Conservation (phyloP, 2,329 filamentous ascomycete genomes). For the Lachnellula arida region DNA sequence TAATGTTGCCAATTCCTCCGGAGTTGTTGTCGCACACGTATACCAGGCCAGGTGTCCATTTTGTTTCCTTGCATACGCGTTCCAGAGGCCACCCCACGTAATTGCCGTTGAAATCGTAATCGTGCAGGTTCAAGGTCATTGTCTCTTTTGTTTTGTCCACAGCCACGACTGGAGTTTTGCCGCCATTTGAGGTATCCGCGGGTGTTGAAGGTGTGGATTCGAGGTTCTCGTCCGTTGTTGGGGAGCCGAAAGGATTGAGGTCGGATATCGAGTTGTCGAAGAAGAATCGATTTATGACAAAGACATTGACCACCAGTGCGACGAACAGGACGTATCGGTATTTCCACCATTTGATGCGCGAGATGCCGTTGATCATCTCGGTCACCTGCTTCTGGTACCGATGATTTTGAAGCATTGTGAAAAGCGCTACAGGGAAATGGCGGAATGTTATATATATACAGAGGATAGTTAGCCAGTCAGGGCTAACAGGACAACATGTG, state of each 20-base stretch:
- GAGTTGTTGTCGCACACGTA: conserved; percentile 48
- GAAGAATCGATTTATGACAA: conserved; percentile 25
- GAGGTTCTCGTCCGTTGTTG: neutral
- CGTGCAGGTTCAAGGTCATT: conserved; percentile 17
- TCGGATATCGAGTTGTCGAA: conserved; percentile 15
- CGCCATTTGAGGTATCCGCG: neutral
- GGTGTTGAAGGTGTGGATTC: neutral
- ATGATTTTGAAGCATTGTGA: neutral
- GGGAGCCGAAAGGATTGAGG: conserved; percentile 11
- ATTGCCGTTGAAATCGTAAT: conserved; percentile 37
- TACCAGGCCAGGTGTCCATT: conserved; percentile 39
- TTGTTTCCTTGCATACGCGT: conserved; percentile 40
- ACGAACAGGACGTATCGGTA: conserved; percentile 22
- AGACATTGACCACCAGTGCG: conserved; percentile 18
- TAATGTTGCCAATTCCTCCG: conserved; percentile 47
- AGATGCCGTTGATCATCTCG: conserved; percentile 22
- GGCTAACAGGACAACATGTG: too few species aligned
- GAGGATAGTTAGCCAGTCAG: too few species aligned
- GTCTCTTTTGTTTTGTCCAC: conserved; percentile 3
- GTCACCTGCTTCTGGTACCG: conserved; percentile 9
- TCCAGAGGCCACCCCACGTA: conserved; percentile 38
- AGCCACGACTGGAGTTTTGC: neutral
- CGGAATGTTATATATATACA: too few species aligned
- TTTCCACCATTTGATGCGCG: conserved; percentile 25
- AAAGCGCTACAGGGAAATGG: neutral